Evolutionary conservation across 805 yeast species (phyloP).

Genomic region (Ogataea glucozyma): DNA sequence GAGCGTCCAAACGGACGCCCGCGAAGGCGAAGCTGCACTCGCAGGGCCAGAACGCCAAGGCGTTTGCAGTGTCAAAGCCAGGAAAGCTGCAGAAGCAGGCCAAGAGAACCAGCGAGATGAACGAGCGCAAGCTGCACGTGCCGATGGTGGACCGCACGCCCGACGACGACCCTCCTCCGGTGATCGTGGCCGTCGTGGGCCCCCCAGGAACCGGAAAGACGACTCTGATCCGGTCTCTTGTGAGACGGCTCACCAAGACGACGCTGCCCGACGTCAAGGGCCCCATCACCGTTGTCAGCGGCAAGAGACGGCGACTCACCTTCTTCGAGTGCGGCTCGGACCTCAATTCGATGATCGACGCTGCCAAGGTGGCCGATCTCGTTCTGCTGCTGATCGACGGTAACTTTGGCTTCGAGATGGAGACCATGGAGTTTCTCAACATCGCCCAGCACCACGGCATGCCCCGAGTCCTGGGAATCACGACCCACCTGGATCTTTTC

Average conservation of each 20-base stretch:
- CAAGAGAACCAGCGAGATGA: conserved; percentile 75
- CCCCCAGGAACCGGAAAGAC: conserved; percentile 99
- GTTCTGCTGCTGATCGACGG: conserved; percentile 91
- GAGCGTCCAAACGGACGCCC: conserved; percentile 49
- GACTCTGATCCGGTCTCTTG: conserved; percentile 84
- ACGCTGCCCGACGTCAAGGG: conserved; percentile 86
- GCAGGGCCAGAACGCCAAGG: conserved; percentile 83
- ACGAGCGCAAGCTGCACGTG: conserved; percentile 85
- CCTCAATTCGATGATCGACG: conserved; percentile 91
- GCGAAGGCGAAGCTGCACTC: conserved; percentile 87
- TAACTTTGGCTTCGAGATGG: conserved; percentile 98
- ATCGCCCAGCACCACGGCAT: conserved; percentile 98
- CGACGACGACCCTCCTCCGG: conserved; percentile 96
- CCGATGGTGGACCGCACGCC: conserved; percentile 98
- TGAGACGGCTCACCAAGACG: conserved; percentile 85
- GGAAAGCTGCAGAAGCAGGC: conserved; percentile 84
- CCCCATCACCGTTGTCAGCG: conserved; percentile 94
- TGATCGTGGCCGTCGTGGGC: conserved; percentile 94
- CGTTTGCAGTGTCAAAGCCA: conserved; percentile 82
- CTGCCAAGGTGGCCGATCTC: conserved; percentile 92
- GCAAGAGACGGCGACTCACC: conserved; percentile 88
- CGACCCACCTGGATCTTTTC: conserved; percentile 94
- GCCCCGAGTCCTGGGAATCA: conserved; percentile 94
- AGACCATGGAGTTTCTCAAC: conserved; percentile 97
- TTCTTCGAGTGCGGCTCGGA: conserved; percentile 93